Percentiles rank a stretch among this genome's conserved stretches.
These are phyloP conservation scores for Kwoniella europaea DNA, from an alignment of 768 basidiomycete species.

Conservation along the genomic window DNA sequence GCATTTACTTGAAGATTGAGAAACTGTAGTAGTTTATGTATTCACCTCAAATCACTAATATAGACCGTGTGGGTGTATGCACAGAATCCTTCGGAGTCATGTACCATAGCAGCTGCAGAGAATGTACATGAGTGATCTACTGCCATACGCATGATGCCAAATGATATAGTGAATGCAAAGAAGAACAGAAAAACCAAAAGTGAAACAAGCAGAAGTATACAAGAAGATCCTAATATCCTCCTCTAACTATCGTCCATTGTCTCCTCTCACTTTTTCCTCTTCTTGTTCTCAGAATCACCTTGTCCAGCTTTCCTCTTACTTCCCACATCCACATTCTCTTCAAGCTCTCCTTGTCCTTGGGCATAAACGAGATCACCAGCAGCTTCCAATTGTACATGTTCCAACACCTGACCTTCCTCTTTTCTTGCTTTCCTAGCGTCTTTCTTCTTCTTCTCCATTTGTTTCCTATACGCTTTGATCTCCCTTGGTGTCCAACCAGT, in stretches of 20 bases:
- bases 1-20: too few relatives aligned
- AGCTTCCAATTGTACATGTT: conserved; percentile 30
- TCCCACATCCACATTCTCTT: conserved; percentile 4
- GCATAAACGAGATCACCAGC: conserved; percentile 27
- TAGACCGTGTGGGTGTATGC: not conserved
- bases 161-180: too few relatives aligned
- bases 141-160: too few relatives aligned
- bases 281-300: conserved; percentile 6
- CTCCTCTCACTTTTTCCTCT: conserved; percentile 18
- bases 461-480: conserved; percentile 37
- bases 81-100: not conserved
- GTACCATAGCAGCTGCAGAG: too few relatives aligned
- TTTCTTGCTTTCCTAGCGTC: conserved; percentile 46
- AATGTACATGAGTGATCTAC: too few relatives aligned
- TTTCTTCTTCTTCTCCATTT: conserved; percentile 38
- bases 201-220: too few relatives aligned
- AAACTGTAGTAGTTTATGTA: not conserved
- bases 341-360: not conserved
- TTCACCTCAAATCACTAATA: not conserved
- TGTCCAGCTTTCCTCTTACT: conserved; percentile 23
- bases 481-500: conserved; percentile 33
- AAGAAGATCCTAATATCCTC: too few relatives aligned
- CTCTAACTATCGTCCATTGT: too few relatives aligned
- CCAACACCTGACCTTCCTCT: conserved; percentile 33
- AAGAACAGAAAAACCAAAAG: too few relatives aligned